These are phyloP conservation scores for Skeletonema potamos DNA, from an alignment of 108 stramenopile genomes.

Conservation along the genomic window DNA sequence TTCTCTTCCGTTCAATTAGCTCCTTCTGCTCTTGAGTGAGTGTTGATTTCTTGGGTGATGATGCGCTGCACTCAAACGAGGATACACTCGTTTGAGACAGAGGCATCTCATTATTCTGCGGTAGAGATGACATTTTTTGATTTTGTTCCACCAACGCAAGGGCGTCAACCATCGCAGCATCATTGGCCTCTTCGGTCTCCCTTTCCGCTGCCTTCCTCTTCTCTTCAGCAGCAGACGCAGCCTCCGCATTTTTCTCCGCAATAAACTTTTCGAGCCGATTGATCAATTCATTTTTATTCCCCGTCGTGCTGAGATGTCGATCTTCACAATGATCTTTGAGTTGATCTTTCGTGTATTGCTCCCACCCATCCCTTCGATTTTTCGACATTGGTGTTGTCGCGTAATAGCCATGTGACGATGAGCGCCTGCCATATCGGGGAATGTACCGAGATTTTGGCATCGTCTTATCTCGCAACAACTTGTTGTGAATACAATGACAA, in stretches of 20 bases:
- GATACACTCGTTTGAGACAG: not conserved
- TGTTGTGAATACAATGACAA: too few relatives aligned
- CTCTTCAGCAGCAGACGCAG: not conserved
- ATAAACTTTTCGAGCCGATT: not conserved
- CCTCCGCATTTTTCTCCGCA: not conserved
- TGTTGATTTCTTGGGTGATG: not conserved
- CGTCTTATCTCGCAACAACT: too few relatives aligned
- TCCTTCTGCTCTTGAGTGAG: conserved; percentile 1
- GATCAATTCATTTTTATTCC: not conserved
- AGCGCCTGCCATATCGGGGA: not conserved
- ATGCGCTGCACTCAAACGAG: not conserved
- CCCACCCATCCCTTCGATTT: not conserved
- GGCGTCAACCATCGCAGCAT: not conserved
- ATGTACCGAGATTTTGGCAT: too few relatives aligned
- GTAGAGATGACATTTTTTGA: not conserved
- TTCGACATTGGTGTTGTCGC: not conserved
- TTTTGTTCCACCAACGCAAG: not conserved
- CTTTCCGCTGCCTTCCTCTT: not conserved
- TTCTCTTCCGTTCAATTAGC: not conserved
- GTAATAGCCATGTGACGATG: not conserved
- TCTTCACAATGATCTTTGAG: not conserved
- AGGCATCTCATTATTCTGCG: not conserved
- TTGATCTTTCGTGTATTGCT: not conserved
- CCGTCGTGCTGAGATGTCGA: not conserved
- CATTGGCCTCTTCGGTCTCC: not conserved